Percentiles rank a stretch among this genome's conserved stretches.
These are phyloP conservation scores for Globisporangium cystogenes DNA, from an alignment of 352 stramenopile species.

Conservation along the genomic window DNA sequence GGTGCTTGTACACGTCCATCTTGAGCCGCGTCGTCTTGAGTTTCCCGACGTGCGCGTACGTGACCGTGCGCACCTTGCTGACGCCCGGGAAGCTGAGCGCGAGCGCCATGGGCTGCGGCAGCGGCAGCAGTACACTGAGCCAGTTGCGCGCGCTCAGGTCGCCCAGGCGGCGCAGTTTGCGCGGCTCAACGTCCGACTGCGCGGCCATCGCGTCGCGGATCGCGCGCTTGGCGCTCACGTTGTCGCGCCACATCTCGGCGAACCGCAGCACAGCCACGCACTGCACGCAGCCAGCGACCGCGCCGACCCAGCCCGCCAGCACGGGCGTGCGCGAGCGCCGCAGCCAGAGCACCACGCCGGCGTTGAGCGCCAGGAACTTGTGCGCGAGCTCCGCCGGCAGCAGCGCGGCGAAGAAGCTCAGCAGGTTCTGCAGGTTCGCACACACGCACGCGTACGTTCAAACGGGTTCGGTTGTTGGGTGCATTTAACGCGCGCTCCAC, in stretches of 20 bases:
- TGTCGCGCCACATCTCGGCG: conserved; percentile 35
- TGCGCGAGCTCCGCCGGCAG: conserved; percentile 3
- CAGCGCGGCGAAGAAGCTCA: conserved; percentile 1
- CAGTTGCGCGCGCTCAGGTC: conserved; percentile 40
- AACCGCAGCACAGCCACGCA: conserved; percentile 29
- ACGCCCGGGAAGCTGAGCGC: conserved; percentile 45
- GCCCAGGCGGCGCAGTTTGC: conserved; percentile 31
- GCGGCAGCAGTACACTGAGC: conserved; percentile 48
- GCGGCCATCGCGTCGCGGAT: conserved; percentile 35
- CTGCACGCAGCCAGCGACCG: conserved; percentile 17
- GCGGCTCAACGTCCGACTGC: conserved; percentile 21
- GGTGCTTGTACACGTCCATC: conserved; percentile 76
- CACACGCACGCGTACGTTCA: no score
- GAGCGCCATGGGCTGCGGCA: conserved; percentile 50
- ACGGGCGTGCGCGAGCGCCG: conserved; percentile 11
- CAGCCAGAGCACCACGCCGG: not conserved
- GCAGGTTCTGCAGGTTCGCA: not conserved
- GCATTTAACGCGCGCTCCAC: no score
- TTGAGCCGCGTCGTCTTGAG: conserved; percentile 44
- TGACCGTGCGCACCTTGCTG: conserved; percentile 38
- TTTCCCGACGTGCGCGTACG: conserved; percentile 58
- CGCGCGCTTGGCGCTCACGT: conserved; percentile 33
- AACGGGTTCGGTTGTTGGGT: no score
- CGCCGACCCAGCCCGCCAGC: conserved; percentile 39
- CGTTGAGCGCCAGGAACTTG: conserved; percentile 9